These are phyloP conservation scores for Wilcoxina mikolae DNA, from an alignment of 495 filamentous ascomycete genomes.

Conservation along the genomic window DNA sequence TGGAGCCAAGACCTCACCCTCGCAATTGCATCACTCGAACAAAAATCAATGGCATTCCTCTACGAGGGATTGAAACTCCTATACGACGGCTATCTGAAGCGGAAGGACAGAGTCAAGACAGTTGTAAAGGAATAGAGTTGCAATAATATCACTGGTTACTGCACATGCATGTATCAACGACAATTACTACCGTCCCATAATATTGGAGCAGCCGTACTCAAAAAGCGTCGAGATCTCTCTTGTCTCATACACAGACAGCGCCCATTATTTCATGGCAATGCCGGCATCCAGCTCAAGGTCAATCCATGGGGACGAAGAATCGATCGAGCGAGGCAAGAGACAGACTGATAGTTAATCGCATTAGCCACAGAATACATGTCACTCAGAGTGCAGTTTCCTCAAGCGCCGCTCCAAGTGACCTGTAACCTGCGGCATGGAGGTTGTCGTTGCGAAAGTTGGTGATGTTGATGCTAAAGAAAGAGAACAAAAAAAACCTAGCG, in stretches of 20 bases:
- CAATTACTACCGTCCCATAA: slow-evolving; percentile 25
- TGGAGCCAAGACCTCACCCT: background rate
- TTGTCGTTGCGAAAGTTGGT: background rate
- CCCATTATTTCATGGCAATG: background rate
- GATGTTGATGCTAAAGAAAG: background rate
- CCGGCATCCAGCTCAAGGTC: slow-evolving; percentile 28
- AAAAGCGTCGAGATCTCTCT: slow-evolving; percentile 22
- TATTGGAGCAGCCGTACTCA: slow-evolving; percentile 23
- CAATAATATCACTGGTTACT: too few species aligned
- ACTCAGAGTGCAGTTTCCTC: background rate
- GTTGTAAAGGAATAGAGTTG: too few species aligned
- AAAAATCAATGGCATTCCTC: too few species aligned
- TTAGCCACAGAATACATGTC: background rate
- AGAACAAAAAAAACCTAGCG: background rate
- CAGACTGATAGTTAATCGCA: background rate
- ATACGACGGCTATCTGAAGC: too few species aligned
- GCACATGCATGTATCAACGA: slow-evolving; percentile 17
- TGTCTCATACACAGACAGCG: slow-evolving; percentile 15
- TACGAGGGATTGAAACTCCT: too few species aligned
- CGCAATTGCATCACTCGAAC: too few species aligned
- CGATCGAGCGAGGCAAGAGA: slow-evolving; percentile 28
- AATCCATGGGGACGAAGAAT: slow-evolving; percentile 12
- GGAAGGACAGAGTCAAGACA: too few species aligned
- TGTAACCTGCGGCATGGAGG: background rate
- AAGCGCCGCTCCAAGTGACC: slow-evolving; percentile 1